phyloP scores from a whole-genome alignment of 257 asterid genomes.

The Salvia hispanica region DNA sequence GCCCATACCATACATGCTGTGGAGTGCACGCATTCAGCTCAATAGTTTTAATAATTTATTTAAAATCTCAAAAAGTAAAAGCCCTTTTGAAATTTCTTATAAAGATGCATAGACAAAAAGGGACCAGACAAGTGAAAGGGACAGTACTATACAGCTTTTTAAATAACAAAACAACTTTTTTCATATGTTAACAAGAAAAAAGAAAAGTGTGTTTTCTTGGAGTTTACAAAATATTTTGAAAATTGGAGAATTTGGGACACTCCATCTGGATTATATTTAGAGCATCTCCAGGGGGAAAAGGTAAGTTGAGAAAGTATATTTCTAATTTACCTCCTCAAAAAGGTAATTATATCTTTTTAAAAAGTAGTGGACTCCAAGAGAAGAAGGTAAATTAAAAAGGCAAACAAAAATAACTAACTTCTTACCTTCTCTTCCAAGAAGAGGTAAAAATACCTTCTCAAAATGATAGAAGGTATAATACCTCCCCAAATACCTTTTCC shows the following conservation, averaged over 20 bases:
- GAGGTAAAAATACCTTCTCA: too few species aligned
- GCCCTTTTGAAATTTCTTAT: conserved; percentile 18
- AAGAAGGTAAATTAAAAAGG: too few species aligned
- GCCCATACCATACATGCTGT: background rate
- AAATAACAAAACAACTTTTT: conserved; percentile 8
- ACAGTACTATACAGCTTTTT: conserved; percentile 33
- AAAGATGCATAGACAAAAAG: conserved; percentile 36
- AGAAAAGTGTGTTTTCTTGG: conserved; percentile 3
- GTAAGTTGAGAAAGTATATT: too few species aligned
- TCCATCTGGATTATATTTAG: conserved; percentile 1
- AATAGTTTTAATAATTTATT: background rate
- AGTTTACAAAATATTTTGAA: conserved; percentile 11
- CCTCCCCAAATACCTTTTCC: too few species aligned
- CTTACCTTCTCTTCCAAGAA: too few species aligned
- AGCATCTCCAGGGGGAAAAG: too few species aligned
- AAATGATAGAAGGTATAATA: too few species aligned
- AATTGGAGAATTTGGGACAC: background rate
- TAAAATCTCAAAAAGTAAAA: conserved; percentile 18
- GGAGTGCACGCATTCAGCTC: background rate
- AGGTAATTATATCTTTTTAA: too few species aligned
- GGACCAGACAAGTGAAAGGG: conserved; percentile 21
- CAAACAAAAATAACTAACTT: too few species aligned
- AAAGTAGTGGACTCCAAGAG: too few species aligned
- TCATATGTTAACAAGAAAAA: background rate
- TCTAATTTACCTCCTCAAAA: too few species aligned